Base-by-base conservation (phyloP, 2,329 filamentous ascomycete genomes). In the Fusarium irregulare region DNA sequence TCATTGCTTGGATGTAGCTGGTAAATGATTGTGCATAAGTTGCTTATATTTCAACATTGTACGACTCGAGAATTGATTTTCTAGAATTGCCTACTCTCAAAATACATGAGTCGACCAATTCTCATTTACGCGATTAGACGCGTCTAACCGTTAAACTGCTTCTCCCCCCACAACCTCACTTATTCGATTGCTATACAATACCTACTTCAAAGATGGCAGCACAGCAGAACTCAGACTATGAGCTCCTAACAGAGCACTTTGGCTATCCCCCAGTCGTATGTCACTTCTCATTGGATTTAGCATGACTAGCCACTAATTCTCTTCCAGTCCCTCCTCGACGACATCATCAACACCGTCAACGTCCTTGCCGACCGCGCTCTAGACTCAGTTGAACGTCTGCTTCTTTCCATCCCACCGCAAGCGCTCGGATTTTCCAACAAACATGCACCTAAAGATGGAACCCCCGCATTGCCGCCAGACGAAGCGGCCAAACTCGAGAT, bases 331-430 rank as follows among this genome's bases (percentile, higher is more conserved):
- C 89, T 99, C 44, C 92, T 99, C 77, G 96, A 99, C 88, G 95
- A 98, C 82, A 94, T 98, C 75, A 97, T 98, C 83, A 98, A 98
- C 84, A 92, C 92, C 58, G 90, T 98, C 80, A 99, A 98, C 83
- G 93, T 95, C 76, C 88, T 98, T 75, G 92, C 96, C 76, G 96
- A 97, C 81, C 92, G 92, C 79, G 94, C 93, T 56, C 90, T 97
- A 76, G 93, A 93, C 76, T 93, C 92, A 65, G 90, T 98, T 71
- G 96, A 98, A 80, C 88, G 89, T 58, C 93, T 93, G 2, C 89
- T 99, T 21, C 85, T 93, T 50, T 87, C 87, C 53, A 91, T 92
- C 4, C 88, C 92, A 2, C 92, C 94, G 0, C 85, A 90, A 27
- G 86, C 89, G 16, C 88, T 99, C 34, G 96, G 96, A n/a, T 98